Evolutionary conservation across 768 basidiomycete genomes (phyloP).

Genomic region (Macrolepiota fuliginosa): DNA sequence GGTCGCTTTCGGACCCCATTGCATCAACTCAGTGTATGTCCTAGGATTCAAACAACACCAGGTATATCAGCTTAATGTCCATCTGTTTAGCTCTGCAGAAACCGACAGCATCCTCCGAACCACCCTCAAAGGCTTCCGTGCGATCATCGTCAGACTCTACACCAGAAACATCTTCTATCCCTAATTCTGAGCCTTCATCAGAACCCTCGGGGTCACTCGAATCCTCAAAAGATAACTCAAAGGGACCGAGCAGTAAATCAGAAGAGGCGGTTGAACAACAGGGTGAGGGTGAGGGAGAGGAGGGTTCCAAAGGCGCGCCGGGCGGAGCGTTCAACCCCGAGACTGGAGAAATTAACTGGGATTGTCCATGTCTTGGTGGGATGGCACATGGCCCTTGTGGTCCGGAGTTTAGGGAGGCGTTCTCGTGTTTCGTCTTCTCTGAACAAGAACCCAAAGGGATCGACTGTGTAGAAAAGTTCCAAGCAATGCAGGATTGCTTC

Average conservation of each 20-base stretch:
- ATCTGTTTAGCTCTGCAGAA: constrained; percentile 15
- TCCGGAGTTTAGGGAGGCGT: constrained; percentile 88
- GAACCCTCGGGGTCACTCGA: constrained; percentile 7
- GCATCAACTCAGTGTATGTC: constrained; percentile 8
- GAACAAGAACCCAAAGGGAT: constrained; percentile 97
- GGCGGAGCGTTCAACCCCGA: constrained; percentile 86
- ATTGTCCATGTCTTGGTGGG: constrained; percentile 97
- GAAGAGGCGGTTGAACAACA: neutral
- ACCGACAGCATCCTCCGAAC: constrained; percentile 7
- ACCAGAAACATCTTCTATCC: constrained; percentile 10
- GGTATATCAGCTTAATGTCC: neutral
- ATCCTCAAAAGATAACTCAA: neutral
- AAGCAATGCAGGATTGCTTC: constrained; percentile 98
- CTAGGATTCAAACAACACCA: neutral
- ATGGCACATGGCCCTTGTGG: constrained; percentile 99
- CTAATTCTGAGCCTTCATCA: constrained; percentile 16
- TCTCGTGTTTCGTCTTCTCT: constrained; percentile 94
- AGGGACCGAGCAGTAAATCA: neutral
- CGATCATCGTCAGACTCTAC: constrained; percentile 18
- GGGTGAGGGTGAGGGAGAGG: constrained; percentile 15
- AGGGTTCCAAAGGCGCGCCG: constrained; percentile 16
- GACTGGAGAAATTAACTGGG: constrained; percentile 99
- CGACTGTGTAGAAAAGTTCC: constrained; percentile 97
- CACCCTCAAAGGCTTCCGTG: constrained; percentile 9
- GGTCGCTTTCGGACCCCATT: constrained; percentile 38